phyloP scores from a whole-genome alignment of 1,139 yeast genomes.

The Yamadazyma diddensiae region DNA sequence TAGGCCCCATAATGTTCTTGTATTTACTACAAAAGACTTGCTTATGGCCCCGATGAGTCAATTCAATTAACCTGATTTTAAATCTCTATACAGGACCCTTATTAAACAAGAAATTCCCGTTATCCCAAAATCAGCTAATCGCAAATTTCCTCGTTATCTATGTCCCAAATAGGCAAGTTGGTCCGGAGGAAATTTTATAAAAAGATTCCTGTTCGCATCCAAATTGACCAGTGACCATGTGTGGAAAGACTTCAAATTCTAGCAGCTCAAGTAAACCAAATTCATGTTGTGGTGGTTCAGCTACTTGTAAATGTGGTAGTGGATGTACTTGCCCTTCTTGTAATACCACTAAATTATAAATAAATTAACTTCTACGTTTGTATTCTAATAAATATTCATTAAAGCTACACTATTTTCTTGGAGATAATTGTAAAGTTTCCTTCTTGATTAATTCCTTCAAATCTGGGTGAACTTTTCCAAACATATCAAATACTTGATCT shows the following conservation, averaged over 20 bases:
- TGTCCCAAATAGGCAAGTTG: conserved; percentile 1
- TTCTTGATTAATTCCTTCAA: conserved; percentile 59
- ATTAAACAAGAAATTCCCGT: too few relatives aligned
- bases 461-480: conserved; percentile 66
- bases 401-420: conserved; percentile 37
- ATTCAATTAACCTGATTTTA: too few relatives aligned
- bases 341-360: conserved; percentile 35
- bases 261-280: conserved; percentile 7
- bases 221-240: conserved; percentile 15
- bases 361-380: background rate
- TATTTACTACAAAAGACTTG: too few relatives aligned
- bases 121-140: background rate
- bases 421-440: conserved; percentile 56
- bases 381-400: background rate
- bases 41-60: too few relatives aligned
- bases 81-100: too few relatives aligned
- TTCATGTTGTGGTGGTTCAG: conserved; percentile 37
- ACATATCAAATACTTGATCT: conserved; percentile 77
- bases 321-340: conserved; percentile 38
- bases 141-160: background rate
- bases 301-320: conserved; percentile 44
- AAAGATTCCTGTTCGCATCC: background rate
- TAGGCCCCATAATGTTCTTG: too few relatives aligned
- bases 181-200: background rate
- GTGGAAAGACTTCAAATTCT: conserved; percentile 19